A percentile compares a stretch with the other conserved stretches of the same genome.
phyloP scores from a whole-genome alignment of 257 asterid genomes.

The Scutellaria barbata region DNA sequence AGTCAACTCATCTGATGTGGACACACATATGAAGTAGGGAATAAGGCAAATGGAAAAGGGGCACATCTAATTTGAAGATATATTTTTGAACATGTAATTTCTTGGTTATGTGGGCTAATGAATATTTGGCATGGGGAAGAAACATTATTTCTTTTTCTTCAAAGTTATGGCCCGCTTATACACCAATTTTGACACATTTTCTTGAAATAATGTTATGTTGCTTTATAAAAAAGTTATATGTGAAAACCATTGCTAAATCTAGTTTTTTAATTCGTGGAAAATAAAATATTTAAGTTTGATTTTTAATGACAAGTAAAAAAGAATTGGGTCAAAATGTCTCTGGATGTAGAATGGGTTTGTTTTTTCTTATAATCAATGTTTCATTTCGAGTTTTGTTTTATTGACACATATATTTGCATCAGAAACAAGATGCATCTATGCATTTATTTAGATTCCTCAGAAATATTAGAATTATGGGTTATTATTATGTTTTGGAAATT shows the following conservation, averaged over 20 bases:
- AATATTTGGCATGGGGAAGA: not conserved
- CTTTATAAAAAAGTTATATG: not conserved
- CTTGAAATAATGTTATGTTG: too few relatives aligned
- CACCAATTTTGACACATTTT: too few relatives aligned
- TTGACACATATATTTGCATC: too few relatives aligned
- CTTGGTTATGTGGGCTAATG: not conserved
- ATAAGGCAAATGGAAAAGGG: slow-evolving; percentile 23
- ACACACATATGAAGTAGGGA: not conserved
- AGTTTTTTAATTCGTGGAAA: not conserved
- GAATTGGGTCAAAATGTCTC: not conserved
- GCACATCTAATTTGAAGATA: not conserved
- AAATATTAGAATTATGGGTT: too few relatives aligned
- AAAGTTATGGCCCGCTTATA: too few relatives aligned
- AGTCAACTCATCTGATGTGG: slow-evolving; percentile 17
- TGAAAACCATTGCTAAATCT: not conserved
- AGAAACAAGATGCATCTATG: too few relatives aligned
- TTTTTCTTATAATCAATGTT: not conserved
- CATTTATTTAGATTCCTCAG: too few relatives aligned
- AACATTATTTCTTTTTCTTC: not conserved
- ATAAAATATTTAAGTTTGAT: not conserved
- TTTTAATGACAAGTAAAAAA: not conserved
- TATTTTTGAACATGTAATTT: not conserved
- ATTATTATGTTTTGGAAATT: too few relatives aligned
- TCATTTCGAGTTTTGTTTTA: too few relatives aligned
- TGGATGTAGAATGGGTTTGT: not conserved